phyloP scores from a whole-genome alignment of 768 basidiomycete genomes.

The Mycena amicta region DNA sequence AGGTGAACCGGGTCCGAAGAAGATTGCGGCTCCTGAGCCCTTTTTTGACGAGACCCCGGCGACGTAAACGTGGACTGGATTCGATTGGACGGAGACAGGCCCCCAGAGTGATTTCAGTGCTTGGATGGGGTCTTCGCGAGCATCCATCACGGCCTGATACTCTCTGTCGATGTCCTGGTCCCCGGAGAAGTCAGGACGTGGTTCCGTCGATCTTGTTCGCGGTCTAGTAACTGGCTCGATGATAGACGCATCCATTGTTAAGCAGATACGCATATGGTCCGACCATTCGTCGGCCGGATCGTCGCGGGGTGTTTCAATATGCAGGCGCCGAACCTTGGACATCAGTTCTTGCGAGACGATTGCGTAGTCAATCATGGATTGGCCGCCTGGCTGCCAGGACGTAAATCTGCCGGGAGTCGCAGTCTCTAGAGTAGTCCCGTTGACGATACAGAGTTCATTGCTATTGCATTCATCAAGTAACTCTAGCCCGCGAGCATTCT shows the following conservation, averaged over 20 bases:
- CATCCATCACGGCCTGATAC: not conserved
- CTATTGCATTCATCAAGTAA: not conserved
- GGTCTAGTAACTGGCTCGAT: not conserved
- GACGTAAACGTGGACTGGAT: not conserved
- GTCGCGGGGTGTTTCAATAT: not conserved
- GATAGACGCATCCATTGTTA: not conserved
- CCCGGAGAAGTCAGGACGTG: constrained; percentile 1
- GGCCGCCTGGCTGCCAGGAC: not conserved
- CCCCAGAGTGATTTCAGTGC: constrained; percentile 3
- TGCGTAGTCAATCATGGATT: constrained; percentile 8
- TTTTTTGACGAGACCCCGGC: not conserved
- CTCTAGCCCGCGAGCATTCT: not conserved
- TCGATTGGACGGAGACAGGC: not conserved
- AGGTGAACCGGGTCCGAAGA: not conserved
- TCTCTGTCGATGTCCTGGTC: not conserved
- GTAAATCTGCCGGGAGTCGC: constrained; percentile 4
- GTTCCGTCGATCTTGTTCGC: not conserved
- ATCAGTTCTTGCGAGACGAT: not conserved
- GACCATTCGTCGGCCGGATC: constrained; percentile 3
- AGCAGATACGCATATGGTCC: constrained; percentile 2
- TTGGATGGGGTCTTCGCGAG: not conserved
- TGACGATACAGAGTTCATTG: not conserved
- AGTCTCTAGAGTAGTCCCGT: constrained; percentile 3
- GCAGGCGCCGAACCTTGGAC: not conserved
- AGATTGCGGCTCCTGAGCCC: not conserved